Percentiles rank a stretch among this genome's conserved stretches.
These are phyloP conservation scores for Russula vinacea DNA, from an alignment of 768 basidiomycete species.

Conservation along the genomic window DNA sequence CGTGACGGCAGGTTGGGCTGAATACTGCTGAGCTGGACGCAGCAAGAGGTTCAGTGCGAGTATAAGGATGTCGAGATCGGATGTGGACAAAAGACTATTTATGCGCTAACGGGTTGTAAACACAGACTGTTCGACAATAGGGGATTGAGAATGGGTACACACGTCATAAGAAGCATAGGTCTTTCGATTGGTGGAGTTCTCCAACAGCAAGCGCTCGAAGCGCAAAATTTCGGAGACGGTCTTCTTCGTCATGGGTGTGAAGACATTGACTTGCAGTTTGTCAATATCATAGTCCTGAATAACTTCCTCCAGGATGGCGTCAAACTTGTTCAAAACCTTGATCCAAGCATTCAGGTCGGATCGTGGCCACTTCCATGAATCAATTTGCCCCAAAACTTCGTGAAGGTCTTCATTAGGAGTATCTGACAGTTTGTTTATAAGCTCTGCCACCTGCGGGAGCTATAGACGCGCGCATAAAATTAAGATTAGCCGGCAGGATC, in stretches of 20 bases:
- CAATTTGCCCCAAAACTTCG: slow-evolving; percentile 61
- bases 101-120: slow-evolving; percentile 58
- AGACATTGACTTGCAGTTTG: slow-evolving; percentile 75
- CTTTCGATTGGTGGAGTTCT: slow-evolving; percentile 97
- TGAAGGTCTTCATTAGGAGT: slow-evolving; percentile 72
- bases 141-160: slow-evolving; percentile 39
- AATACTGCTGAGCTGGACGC: slow-evolving; percentile 94
- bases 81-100: slow-evolving; percentile 81
- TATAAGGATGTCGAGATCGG: slow-evolving; percentile 85
- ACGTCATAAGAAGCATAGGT: slow-evolving; percentile 97
- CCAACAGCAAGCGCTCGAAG: slow-evolving; percentile 86
- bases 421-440: slow-evolving; percentile 66
- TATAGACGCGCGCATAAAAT: slow-evolving; percentile 36
- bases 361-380: slow-evolving; percentile 90
- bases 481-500: slow-evolving; percentile 26
- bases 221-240: slow-evolving; percentile 77
- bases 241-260: slow-evolving; percentile 71
- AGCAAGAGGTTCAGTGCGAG: slow-evolving; percentile 80
- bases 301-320: slow-evolving; percentile 77
- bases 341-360: slow-evolving; percentile 98
- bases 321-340: slow-evolving; percentile 93
- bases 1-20: slow-evolving; percentile 79
- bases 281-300: slow-evolving; percentile 85
- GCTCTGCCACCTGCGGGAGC: slow-evolving; percentile 77
- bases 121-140: background rate